Base-by-base conservation (phyloP, 495 filamentous ascomycete species). In the Neurospora pannonica region DNA sequence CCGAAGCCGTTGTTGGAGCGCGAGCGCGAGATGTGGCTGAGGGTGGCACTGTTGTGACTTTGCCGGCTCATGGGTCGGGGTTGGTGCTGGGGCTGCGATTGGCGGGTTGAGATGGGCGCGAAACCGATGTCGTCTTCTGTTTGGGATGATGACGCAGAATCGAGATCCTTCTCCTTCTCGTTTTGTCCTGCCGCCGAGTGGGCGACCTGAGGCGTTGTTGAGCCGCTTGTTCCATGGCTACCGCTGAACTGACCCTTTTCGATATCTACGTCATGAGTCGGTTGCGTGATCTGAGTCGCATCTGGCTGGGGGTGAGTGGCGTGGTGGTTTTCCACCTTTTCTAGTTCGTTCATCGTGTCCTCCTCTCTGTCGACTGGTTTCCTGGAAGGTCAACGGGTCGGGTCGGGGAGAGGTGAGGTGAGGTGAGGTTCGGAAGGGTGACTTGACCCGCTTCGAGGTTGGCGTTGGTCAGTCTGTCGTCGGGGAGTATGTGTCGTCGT, bases 1-100 rank as follows among this genome's bases (percentile, higher is more conserved):
- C 90, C 90, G 76, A 90, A 87, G 13, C 87, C 90, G 78, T 90
- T 92, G 75, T 90, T 84, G 42, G 89, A 91, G 76, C 88, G 80
- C 76, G 84, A 75, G 80, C 86, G 78, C 74, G 72, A 69, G 7
- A 79, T 34, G 54, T 34, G 28, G 54, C 54, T 67, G 28, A 34
- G 28, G 13, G 54, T 19, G 40, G n/a, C 42, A 38, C 31, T 38
- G 13, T n/a, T 24, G 10, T 60, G 75, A 72, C 73, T 71, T 19
- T 48, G 73, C 10, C 43, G 38, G 31, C 48, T 75, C 7, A 34
- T 34, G 38, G 34, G 48, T 13, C 54, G 54, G 28, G 28, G 28
- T 67, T 34, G 54, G 24, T 36, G 13, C 2, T 21, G 46, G 46
- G 21, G 5, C 15, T 67, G 54, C 28, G 54, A 34, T 67, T 19